Base-by-base conservation (phyloP, 1,284 basidiomycete species). In the Irpex sp. region DNA sequence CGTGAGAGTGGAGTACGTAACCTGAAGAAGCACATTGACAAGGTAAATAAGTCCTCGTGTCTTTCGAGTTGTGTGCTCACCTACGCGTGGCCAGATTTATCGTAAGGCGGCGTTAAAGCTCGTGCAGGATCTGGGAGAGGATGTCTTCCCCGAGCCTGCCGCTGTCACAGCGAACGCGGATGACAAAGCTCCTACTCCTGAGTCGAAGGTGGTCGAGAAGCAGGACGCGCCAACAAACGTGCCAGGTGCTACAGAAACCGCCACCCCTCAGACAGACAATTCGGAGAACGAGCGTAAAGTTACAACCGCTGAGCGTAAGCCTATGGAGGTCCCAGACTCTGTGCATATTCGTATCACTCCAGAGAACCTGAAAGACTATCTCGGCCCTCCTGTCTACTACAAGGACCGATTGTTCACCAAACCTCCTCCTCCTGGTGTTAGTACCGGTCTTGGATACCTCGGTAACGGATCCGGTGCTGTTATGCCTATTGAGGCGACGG, bases 401-500 rank as follows among this genome's bases (percentile, higher is more conserved):
- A 95, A 95, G 75, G 96, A 99, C 72, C 78, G 96, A 66, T 84
- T 99, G 79, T 99, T 97, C 72, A 82, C 84, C 10, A 79, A 80
- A 55, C 76, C 86, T 3, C 91, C 94, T 14, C 96, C 97, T 1
- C 85, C 94, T 0, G 96, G 96, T 61, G 96, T 98, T 28, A 93
- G 90, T 66, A 96, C 93, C 5, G 96, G 96, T 35, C 79, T 99
- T 3, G 96, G 96, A 5, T 98, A 98, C 75, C 81, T 97, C 21
- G 96, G 96, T 14, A 98, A 98, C 74, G 96, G 96, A 0, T 93
- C 91, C 9, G 96, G 96, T 23, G 91, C 94, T 23, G 91, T 98
- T 58, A 97, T 98, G 95, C 95, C 96, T 16, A 90, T 99, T 61
- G 96, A 99, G 77, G 93, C 92, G 56, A 90, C 89, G 66, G 92